Base-by-base conservation (phyloP, 805 yeast genomes). In the Starmera amethionina region DNA sequence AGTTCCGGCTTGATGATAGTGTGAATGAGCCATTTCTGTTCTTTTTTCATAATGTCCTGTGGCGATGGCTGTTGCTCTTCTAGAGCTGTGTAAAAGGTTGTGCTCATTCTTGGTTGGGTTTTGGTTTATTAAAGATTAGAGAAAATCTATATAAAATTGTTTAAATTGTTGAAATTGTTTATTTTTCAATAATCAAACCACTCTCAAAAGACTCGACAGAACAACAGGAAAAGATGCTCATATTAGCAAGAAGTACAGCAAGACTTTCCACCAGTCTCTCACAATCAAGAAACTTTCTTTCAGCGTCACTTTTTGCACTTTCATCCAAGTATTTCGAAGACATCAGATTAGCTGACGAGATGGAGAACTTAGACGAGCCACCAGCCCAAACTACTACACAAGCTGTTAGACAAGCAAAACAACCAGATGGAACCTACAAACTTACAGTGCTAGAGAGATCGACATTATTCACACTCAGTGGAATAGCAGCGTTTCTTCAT, bases 361-460 rank as follows among this genome's bases (percentile, higher is more conserved):
- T 82, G 75, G 82, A 68, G 42, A 57, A 59, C 5, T 77, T 32
- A 16, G 36, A 18, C 19, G 18, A 33, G 16, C 46, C 39, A 49
- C 44, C 34, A 56, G 56, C 18, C 56, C 53, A 25, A 42, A 51
- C 40, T 46, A 44, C 8, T 44, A 50, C 47, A 68, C 35, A 55
- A 59, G 31, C 56, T 61, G 50, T 50, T 64, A 39, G 49, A 50
- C 43, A 46, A 44, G 46, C 60, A 60, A n/a, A 48, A 69, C 33
- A 86, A 81, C 59, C 81, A 81, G 52, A 48, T 2, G 87, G 85
- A 2, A 95, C 88, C 56, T 79, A 90, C 10, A 94, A 95, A 3
- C 64, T 89, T 38, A 73, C 75, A 47, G 43, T 55, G 1, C 55
- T 73, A 40, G 97, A 90, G 54, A 73, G 82, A 44, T 50, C 68